phyloP scores from a whole-genome alignment of 2,329 filamentous ascomycete species.

The Aureobasidium lini region DNA sequence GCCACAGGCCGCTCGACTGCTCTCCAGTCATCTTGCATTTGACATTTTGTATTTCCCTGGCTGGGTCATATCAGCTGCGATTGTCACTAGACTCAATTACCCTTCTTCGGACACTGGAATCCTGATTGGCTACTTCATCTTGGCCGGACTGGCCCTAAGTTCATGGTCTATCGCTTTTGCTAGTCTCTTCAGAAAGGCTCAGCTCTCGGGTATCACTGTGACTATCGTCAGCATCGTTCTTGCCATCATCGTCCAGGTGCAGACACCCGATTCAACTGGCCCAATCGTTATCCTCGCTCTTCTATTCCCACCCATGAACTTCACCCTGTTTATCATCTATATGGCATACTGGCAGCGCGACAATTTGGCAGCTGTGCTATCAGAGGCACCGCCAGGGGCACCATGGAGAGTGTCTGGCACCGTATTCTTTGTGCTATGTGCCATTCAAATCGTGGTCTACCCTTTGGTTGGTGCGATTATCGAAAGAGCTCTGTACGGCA shows the following conservation, averaged over 20 bases:
- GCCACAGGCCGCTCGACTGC: conserved; percentile 66
- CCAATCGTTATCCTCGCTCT: conserved; percentile 63
- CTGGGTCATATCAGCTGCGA: conserved; percentile 69
- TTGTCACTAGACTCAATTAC: conserved; percentile 56
- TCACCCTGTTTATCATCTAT: conserved; percentile 74
- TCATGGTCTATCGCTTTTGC: conserved; percentile 77
- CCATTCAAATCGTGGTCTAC: conserved; percentile 71
- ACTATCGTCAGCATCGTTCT: conserved; percentile 67
- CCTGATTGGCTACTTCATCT: conserved; percentile 56
- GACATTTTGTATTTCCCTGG: conserved; percentile 71
- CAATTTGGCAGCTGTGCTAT: conserved; percentile 52
- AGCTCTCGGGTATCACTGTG: conserved; percentile 76
- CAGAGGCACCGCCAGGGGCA: conserved; percentile 49
- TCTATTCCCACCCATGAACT: conserved; percentile 81
- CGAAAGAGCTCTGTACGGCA: conserved; percentile 69
- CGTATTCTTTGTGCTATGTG: conserved; percentile 67
- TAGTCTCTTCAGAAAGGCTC: conserved; percentile 77
- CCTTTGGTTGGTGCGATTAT: conserved; percentile 67
- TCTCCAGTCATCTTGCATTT: conserved; percentile 75
- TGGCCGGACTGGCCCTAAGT: conserved; percentile 67
- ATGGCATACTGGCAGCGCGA: conserved; percentile 67
- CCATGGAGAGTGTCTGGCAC: conserved; percentile 63
- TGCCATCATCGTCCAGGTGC: conserved; percentile 73
- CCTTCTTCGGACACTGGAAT: conserved; percentile 36
- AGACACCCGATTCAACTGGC: conserved; percentile 54